Evolutionary conservation across 306 rosid species (phyloP), one percentile per base, ranked within the genome.

Genomic region (Datisca glomerata): DNA sequence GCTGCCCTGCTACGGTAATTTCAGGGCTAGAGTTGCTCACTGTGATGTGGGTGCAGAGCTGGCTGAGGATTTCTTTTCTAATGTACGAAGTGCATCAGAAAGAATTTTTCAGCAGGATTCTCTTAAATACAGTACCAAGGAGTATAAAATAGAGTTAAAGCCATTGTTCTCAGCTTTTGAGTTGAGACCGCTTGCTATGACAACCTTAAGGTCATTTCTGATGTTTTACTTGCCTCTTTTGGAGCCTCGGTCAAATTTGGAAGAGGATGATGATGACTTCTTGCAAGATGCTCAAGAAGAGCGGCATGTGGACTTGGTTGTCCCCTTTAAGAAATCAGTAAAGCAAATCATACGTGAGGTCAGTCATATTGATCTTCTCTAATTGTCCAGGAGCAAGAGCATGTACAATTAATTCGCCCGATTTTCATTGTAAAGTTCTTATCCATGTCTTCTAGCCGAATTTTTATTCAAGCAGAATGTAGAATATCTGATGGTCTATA

Each of bases 281-380:
- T 51, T 68, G 12, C 57, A 31, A 3, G 79, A 74, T 13, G 35
- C 45, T 24, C 64, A 58, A 11, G 77, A 60, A 65, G 64, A 44
- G 64, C 54, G 22, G 39, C 64, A 1, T 8, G 56, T 59, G 2
- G 76, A 79, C 54, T 70, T 72, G 31, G 81, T 61, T 47, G 83
- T 66, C 50, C 96, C 98, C 40, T 65, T 91, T 0, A 75, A 78
- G 56, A 84, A 78, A 70, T 91, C 96, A 15, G 63, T 80, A 53
- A 75, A 66, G 47, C 98, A 84, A 73, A 78, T 91, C n/a, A 21
- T 68, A 15, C 93, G 94, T 2, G 98, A 91, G 75, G 98, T 80
- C 33, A 54, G 67, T 58, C 36, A 43, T 59, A 14, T 55, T 28
- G 15, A 36, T 7, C 12, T 20, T 16, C 18, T 18, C 40, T 29